Conservation (phyloP, 2,329 filamentous ascomycete species). For the Colletotrichum neosansevieriae region DNA sequence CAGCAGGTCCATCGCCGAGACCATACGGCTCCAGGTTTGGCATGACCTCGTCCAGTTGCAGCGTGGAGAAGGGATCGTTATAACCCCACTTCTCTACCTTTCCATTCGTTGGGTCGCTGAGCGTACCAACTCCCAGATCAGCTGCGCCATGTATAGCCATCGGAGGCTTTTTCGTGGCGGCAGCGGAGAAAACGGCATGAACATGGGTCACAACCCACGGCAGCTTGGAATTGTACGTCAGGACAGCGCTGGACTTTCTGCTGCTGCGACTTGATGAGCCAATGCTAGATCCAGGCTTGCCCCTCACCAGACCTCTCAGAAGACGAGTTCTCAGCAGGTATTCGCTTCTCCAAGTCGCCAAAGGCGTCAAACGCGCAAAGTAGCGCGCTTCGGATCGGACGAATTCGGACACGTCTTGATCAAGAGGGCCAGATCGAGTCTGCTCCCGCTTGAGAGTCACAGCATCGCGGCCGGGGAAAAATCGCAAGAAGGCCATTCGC, state of each 20-base stretch:
- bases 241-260: constrained; percentile 78
- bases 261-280: constrained; percentile 64
- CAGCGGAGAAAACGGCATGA: constrained; percentile 76
- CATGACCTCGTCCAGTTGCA: constrained; percentile 82
- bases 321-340: constrained; percentile 90
- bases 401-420: constrained; percentile 62
- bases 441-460: constrained; percentile 54
- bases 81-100: constrained; percentile 87
- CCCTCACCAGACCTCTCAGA: constrained; percentile 82
- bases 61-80: constrained; percentile 78
- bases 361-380: constrained; percentile 83
- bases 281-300: constrained; percentile 77
- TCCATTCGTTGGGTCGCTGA: constrained; percentile 81
- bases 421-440: constrained; percentile 53
- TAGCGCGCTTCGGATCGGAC: constrained; percentile 80
- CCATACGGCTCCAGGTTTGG: constrained; percentile 82
- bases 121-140: constrained; percentile 81
- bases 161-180: constrained; percentile 76
- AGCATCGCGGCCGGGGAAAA: constrained; percentile 82
- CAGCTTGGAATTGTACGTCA: constrained; percentile 89
- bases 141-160: constrained; percentile 86
- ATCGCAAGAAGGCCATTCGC: constrained; percentile 91
- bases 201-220: constrained; percentile 83
- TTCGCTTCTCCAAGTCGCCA: constrained; percentile 96
- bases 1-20: constrained; percentile 81